Evolutionary conservation across 768 basidiomycete species (phyloP), one percentile per base, ranked within the genome.

Genomic region (Termitomyces sp.): DNA sequence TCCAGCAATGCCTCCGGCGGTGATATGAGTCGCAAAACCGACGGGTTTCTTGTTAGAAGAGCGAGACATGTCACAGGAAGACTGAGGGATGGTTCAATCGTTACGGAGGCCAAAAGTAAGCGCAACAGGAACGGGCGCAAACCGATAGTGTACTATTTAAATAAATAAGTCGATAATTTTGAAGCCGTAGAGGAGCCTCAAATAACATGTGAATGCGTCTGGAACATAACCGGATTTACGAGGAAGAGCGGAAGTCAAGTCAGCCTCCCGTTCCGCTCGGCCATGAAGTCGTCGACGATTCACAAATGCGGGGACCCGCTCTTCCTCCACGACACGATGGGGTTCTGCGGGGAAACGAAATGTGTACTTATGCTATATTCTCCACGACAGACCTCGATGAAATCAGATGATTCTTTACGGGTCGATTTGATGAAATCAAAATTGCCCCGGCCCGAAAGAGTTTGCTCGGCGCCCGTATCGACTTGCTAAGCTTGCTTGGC

Each of bases 1-100:
- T 45, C 96, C 96, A 26, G 95, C 96, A 24, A 91, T 84, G 20
- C 97, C 97, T 59, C 97, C 97, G 39, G 96, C 97, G 30, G 89
- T 89, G 69, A 98, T 85, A 71, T 99, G 95, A 42, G 85, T 92
- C 18, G 91, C 90, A 65, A 93, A 91, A 34, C 88, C 86, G 10
- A 93, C 87, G 20, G 88, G 87, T 67, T 88, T 90, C 77, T 86
- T 89, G 71, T 82, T 83, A 39, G 74, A 69, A 59, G 76, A 77
- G 64, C 82, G 75, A 60, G 85, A 79, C 84, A 86, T 86, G 58
- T 43, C 56, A 30, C n/a, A n/a, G n/a, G n/a, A 18, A 30, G 5
- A 51, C 18, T 20, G 20, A 1, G 54, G 26, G 18, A 24, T 32
- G 51, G 39, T 24, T 30, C n/a, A 46, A 36, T 39, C 24, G 55